Conservation (phyloP, 2,329 filamentous ascomycete species). For the Capronia americana region DNA sequence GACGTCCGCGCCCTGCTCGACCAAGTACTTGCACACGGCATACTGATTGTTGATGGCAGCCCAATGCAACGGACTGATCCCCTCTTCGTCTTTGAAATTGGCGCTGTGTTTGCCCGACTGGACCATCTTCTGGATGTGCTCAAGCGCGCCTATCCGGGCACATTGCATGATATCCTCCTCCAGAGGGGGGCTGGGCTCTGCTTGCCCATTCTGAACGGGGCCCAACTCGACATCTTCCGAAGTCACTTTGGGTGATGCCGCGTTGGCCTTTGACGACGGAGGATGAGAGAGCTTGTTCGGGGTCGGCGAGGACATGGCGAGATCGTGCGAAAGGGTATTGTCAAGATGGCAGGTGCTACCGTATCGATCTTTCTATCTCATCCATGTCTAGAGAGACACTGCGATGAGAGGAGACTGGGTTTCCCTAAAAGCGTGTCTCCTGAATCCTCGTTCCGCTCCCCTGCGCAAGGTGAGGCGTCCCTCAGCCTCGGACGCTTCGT, state of each 20-base stretch:
- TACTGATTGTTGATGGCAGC: slow-evolving; percentile 99
- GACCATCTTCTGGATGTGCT: slow-evolving; percentile 86
- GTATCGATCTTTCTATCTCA: slow-evolving; percentile 21
- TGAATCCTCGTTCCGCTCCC: slow-evolving; percentile 10
- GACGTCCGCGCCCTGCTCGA: slow-evolving; percentile 84
- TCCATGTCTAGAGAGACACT: slow-evolving; percentile 8
- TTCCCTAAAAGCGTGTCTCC: not conserved
- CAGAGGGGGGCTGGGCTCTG: slow-evolving; percentile 50
- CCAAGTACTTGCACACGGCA: slow-evolving; percentile 93
- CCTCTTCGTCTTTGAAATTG: slow-evolving; percentile 84
- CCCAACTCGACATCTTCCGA: slow-evolving; percentile 39
- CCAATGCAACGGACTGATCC: slow-evolving; percentile 96
- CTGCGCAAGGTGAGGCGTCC: slow-evolving; percentile 8
- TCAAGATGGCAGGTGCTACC: slow-evolving; percentile 13
- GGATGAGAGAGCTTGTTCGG: slow-evolving; percentile 31
- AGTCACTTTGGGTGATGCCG: slow-evolving; percentile 31
- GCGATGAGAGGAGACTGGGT: slow-evolving; percentile 3
- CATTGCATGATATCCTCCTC: slow-evolving; percentile 95
- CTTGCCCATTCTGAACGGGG: slow-evolving; percentile 39
- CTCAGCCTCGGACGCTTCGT: slow-evolving; percentile 8
- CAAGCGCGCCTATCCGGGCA: slow-evolving; percentile 84
- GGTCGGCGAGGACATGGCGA: slow-evolving; percentile 32
- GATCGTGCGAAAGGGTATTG: not conserved
- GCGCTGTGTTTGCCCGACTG: slow-evolving; percentile 81
- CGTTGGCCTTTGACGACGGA: slow-evolving; percentile 34